phyloP scores from a whole-genome alignment of 1,284 basidiomycete species.

The Pholiota adiposa region DNA sequence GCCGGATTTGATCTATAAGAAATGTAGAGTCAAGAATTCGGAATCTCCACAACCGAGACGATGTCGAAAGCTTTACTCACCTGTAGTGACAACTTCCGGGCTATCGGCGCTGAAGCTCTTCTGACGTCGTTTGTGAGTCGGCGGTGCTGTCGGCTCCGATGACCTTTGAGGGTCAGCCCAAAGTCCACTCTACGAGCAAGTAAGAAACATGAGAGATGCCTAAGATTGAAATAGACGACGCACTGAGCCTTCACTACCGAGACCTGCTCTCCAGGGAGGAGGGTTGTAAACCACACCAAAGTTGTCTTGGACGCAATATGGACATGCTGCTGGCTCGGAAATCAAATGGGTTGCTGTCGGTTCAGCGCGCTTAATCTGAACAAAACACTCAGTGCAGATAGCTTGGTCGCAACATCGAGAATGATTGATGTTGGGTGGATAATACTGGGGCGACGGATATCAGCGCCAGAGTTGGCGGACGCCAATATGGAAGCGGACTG shows the following conservation, averaged over 20 bases:
- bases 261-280: slow-evolving; percentile 78
- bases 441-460: slow-evolving; percentile 65
- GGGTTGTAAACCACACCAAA: slow-evolving; percentile 93
- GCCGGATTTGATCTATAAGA: slow-evolving; percentile 83
- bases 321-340: slow-evolving; percentile 94
- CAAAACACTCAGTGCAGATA: slow-evolving; percentile 99
- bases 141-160: slow-evolving; percentile 31
- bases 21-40: slow-evolving; percentile 10
- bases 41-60: neutral
- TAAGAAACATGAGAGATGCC: slow-evolving; percentile 9
- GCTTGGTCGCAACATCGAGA: slow-evolving; percentile 98
- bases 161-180: slow-evolving; percentile 50
- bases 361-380: slow-evolving; percentile 96
- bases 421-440: slow-evolving; percentile 94
- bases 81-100: slow-evolving; percentile 90
- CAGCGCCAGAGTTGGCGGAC: slow-evolving; percentile 17
- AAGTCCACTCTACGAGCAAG: slow-evolving; percentile 26
- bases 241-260: slow-evolving; percentile 72
- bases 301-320: slow-evolving; percentile 96
- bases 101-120: slow-evolving; percentile 79
- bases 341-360: slow-evolving; percentile 92
- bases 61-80: slow-evolving; percentile 40
- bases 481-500: slow-evolving; percentile 39
- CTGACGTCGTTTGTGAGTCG: slow-evolving; percentile 72
- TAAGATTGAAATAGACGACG: slow-evolving; percentile 30